phyloP scores from a whole-genome alignment of 352 stramenopile species.

The Globisporangium echinulatum region DNA sequence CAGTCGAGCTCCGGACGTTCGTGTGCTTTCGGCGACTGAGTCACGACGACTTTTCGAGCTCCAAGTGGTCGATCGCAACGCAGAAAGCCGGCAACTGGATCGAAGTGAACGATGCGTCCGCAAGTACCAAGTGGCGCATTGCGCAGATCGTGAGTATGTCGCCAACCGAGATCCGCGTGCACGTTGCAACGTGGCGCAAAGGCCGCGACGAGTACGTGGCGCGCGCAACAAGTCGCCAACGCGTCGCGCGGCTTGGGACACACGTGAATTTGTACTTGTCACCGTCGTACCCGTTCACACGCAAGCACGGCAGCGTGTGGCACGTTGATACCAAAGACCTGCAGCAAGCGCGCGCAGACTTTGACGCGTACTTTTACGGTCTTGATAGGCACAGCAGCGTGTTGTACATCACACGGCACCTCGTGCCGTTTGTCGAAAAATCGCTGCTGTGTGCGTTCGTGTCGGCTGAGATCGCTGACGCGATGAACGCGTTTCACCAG shows the following conservation, averaged over 20 bases:
- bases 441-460: constrained; percentile 62
- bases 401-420: constrained; percentile 39
- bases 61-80: constrained; percentile 63
- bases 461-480: constrained; percentile 62
- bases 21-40: constrained; percentile 65
- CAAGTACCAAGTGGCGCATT: constrained; percentile 64
- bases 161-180: constrained; percentile 57
- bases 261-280: constrained; percentile 77
- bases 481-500: constrained; percentile 76
- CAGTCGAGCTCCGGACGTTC: constrained; percentile 56
- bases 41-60: constrained; percentile 54
- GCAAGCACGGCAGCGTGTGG: constrained; percentile 69
- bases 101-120: constrained; percentile 71
- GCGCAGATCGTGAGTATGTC: constrained; percentile 67
- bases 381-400: constrained; percentile 26
- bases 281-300: constrained; percentile 68
- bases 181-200: constrained; percentile 63
- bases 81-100: constrained; percentile 76
- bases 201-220: constrained; percentile 69
- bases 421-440: constrained; percentile 72
- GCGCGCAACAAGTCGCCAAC: constrained; percentile 45
- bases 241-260: constrained; percentile 60
- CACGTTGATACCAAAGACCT: constrained; percentile 59
- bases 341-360: constrained; percentile 50
- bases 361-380: constrained; percentile 72